phyloP scores from a whole-genome alignment of 352 stramenopile genomes.

The Globisporangium emineosum region DNA sequence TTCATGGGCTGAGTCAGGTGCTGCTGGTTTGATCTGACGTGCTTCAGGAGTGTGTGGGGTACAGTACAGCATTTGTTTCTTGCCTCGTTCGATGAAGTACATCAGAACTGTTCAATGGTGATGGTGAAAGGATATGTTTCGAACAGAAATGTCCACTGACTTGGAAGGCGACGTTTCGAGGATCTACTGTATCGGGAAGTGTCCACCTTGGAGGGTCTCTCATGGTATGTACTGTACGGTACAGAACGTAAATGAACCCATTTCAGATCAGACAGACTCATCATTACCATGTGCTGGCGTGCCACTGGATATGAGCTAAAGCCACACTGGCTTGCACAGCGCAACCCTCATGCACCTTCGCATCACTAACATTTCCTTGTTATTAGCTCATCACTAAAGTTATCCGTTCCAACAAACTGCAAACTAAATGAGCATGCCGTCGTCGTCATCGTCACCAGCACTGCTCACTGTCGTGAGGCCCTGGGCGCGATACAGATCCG shows the following conservation, averaged over 20 bases:
- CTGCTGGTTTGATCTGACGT: too few relatives aligned
- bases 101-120: background rate
- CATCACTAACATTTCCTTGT: background rate
- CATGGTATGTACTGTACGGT: background rate
- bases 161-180: background rate
- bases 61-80: too few relatives aligned
- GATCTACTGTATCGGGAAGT: background rate
- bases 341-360: background rate
- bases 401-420: conserved; percentile 13
- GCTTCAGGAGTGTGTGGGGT: too few relatives aligned
- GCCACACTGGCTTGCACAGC: background rate
- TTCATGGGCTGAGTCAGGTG: too few relatives aligned
- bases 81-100: too few relatives aligned
- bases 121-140: background rate
- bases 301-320: too few relatives aligned
- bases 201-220: background rate
- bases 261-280: background rate
- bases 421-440: conserved; percentile 78
- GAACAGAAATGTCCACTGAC: background rate
- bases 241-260: background rate
- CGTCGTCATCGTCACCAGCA: conserved; percentile 65
- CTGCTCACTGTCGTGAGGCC: conserved; percentile 63
- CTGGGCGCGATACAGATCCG: conserved; percentile 77
- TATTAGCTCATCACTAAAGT: background rate
- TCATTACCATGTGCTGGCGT: too few relatives aligned